Evolutionary conservation across 352 stramenopile species (phyloP).

Genomic region (Elongisporangium anandrum): DNA sequence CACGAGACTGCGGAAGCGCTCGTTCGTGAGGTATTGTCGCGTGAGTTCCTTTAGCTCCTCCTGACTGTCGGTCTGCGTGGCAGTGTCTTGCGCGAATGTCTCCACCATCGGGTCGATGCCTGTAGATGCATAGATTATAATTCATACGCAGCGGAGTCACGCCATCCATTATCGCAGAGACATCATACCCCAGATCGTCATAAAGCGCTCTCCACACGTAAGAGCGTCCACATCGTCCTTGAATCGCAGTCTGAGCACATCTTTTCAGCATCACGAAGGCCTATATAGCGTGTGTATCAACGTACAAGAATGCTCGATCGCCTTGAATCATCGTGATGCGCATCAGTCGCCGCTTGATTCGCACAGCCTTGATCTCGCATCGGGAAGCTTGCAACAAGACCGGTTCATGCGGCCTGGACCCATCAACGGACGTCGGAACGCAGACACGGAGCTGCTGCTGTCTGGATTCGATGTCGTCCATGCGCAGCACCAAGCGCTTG

Average conservation of each 20-base stretch:
- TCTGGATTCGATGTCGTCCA: not conserved
- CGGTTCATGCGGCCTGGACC: not conserved
- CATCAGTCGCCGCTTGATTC: not conserved
- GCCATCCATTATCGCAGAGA: not conserved
- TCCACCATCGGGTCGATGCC: not conserved
- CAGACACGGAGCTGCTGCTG: not conserved
- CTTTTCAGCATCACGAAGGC: not conserved
- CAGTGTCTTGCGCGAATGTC: not conserved
- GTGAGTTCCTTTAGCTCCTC: not conserved
- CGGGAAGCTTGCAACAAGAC: not conserved
- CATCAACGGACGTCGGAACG: not conserved
- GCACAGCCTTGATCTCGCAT: not conserved
- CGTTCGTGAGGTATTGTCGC: not conserved
- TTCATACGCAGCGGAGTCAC: too few relatives aligned
- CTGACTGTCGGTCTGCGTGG: not conserved
- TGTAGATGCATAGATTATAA: not conserved
- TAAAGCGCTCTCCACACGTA: not conserved
- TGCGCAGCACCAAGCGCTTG: not conserved
- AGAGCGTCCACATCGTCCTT: not conserved
- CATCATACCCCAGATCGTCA: not conserved
- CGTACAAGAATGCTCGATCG: not conserved
- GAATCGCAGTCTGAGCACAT: not conserved
- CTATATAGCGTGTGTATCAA: not conserved
- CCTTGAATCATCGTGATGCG: not conserved
- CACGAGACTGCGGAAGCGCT: not conserved